These are phyloP conservation scores for Fusarium sp. DNA, from an alignment of 2,329 filamentous ascomycete species.

Conservation along the genomic window DNA sequence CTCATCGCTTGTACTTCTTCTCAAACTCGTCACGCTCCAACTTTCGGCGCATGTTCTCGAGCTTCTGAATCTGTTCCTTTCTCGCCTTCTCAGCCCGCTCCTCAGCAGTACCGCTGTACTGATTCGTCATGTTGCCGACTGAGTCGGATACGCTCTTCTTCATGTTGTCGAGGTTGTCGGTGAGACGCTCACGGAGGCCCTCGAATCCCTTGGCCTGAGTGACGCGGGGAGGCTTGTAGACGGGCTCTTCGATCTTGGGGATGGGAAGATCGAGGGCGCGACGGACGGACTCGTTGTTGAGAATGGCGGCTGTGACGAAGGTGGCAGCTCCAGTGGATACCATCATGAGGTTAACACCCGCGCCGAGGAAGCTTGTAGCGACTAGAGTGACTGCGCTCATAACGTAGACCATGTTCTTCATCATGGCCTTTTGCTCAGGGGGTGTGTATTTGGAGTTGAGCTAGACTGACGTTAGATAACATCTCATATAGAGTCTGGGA, in stretches of 20 bases:
- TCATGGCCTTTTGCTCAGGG: slow-evolving; percentile 47
- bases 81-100: slow-evolving; percentile 50
- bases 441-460: slow-evolving; percentile 49
- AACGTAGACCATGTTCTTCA: slow-evolving; percentile 55
- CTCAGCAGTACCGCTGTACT: slow-evolving; percentile 44
- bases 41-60: slow-evolving; percentile 49
- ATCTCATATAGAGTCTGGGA: accelerated
- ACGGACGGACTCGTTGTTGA: slow-evolving; percentile 53
- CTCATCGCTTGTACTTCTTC: slow-evolving; percentile 52
- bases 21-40: slow-evolving; percentile 52
- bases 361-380: slow-evolving; percentile 58
- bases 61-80: slow-evolving; percentile 47
- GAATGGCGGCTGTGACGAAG: slow-evolving; percentile 49
- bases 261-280: slow-evolving; percentile 50
- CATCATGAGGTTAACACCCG: slow-evolving; percentile 60
- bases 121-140: slow-evolving; percentile 48
- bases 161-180: slow-evolving; percentile 47
- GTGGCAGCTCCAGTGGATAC: slow-evolving; percentile 52
- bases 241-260: slow-evolving; percentile 40
- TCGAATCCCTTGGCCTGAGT: slow-evolving; percentile 32
- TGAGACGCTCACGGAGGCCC: slow-evolving; percentile 47
- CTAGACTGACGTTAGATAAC: slow-evolving; percentile 41
- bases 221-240: slow-evolving; percentile 50
- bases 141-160: slow-evolving; percentile 51
- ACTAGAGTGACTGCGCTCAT: slow-evolving; percentile 56